Evolutionary conservation across 2,329 filamentous ascomycete genomes (phyloP).

Genomic region (Coleophoma crateriformis): DNA sequence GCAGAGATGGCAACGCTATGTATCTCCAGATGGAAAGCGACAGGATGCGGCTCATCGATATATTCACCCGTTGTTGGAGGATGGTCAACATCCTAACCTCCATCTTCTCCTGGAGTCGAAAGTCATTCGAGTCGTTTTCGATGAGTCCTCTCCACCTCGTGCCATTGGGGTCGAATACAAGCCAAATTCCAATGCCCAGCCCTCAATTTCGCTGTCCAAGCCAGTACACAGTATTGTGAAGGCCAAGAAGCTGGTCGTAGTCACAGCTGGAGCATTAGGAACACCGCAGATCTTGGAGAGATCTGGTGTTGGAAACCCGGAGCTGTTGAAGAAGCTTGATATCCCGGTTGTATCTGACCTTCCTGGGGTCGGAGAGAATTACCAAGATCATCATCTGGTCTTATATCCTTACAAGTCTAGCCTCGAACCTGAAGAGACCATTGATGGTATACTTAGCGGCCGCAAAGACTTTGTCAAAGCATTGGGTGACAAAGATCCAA

Average conservation of each 20-base stretch:
- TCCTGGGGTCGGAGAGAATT: slow-evolving; percentile 46
- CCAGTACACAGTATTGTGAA: slow-evolving; percentile 31
- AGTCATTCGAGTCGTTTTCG: slow-evolving; percentile 49
- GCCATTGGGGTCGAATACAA: slow-evolving; percentile 56
- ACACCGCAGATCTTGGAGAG: slow-evolving; percentile 47
- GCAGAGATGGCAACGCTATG: slow-evolving; percentile 41
- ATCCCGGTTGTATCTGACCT: slow-evolving; percentile 41
- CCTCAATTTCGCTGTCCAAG: slow-evolving; percentile 20
- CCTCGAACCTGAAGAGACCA: slow-evolving; percentile 38
- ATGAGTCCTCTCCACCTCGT: slow-evolving; percentile 35
- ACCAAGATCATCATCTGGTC: slow-evolving; percentile 51
- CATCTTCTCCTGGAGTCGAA: slow-evolving; percentile 52
- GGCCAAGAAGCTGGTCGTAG: slow-evolving; percentile 49
- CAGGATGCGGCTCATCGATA: slow-evolving; percentile 53
- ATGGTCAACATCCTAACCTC: slow-evolving; percentile 48
- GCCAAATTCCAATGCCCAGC: slow-evolving; percentile 39
- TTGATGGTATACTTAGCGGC: slow-evolving; percentile 47
- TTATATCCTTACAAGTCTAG: slow-evolving; percentile 46
- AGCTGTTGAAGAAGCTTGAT: slow-evolving; percentile 40
- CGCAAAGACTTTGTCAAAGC: slow-evolving; percentile 38
- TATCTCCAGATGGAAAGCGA: slow-evolving; percentile 44
- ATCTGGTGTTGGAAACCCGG: slow-evolving; percentile 52
- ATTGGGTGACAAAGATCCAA: slow-evolving; percentile 38
- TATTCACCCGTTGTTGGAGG: slow-evolving; percentile 44
- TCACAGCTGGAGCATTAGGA: slow-evolving; percentile 32